Conservation (phyloP, 2,329 filamentous ascomycete genomes). For the Botrytis hyacinthi region DNA sequence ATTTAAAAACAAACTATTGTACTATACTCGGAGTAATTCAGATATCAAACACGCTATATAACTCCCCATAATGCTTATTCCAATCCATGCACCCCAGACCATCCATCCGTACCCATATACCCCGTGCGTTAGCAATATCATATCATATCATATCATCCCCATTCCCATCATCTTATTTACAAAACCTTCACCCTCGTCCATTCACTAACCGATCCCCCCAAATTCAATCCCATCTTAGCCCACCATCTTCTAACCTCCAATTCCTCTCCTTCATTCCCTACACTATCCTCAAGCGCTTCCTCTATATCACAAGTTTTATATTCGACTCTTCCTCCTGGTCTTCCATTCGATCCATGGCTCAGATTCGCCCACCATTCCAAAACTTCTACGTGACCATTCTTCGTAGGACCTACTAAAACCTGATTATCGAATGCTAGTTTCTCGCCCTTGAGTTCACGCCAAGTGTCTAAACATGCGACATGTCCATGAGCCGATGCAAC, state of each 20-base stretch:
- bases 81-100: not conserved
- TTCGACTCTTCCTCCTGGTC: conserved; percentile 68
- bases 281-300: conserved; percentile 86
- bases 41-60: not conserved
- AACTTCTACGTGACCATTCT: conserved; percentile 79
- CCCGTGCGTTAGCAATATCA: not conserved
- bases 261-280: conserved; percentile 58
- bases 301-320: conserved; percentile 96
- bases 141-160: not conserved
- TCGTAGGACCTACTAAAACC: conserved; percentile 81
- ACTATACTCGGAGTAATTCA: not conserved
- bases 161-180: conserved; percentile 21
- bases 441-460: conserved; percentile 71
- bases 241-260: conserved; percentile 80
- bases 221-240: conserved; percentile 69
- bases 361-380: conserved; percentile 86
- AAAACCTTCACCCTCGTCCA: conserved; percentile 65
- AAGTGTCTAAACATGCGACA: conserved; percentile 78
- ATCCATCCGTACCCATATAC: not conserved
- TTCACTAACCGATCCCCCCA: conserved; percentile 67
- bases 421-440: conserved; percentile 79
- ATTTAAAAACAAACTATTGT: not conserved
- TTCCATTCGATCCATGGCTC: conserved; percentile 51
- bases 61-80: not conserved
- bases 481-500: conserved; percentile 83